Percentiles rank a stretch among this genome's conserved stretches.
Conservation (phyloP, 352 stramenopile species). For the Plasmopara halstedii region DNA sequence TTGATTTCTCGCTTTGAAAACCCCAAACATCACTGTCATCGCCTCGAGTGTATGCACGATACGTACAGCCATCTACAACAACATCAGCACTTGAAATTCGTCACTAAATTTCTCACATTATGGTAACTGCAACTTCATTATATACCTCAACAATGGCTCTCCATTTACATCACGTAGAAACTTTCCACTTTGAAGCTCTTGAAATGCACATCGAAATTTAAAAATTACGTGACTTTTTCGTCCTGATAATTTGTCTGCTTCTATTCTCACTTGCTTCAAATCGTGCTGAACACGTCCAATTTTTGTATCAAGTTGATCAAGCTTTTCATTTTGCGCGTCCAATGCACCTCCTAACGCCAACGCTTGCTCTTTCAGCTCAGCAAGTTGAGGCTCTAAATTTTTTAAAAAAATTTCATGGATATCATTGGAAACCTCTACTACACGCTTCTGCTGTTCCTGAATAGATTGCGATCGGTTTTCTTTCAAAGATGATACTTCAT, state of each 20-base stretch:
- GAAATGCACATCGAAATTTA: constrained; percentile 67
- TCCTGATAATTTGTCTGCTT: constrained; percentile 46
- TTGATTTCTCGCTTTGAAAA: constrained; percentile 66
- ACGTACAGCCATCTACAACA: constrained; percentile 50
- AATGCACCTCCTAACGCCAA: constrained; percentile 51
- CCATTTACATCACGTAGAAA: constrained; percentile 59
- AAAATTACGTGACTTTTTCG: constrained; percentile 29
- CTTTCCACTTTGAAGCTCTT: constrained; percentile 37
- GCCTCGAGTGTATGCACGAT: constrained; percentile 66
- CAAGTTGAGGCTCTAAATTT: constrained; percentile 47
- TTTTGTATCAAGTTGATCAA: constrained; percentile 56
- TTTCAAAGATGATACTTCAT: background rate
- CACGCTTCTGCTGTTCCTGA: background rate
- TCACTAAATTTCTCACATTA: background rate
- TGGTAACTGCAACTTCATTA: background rate
- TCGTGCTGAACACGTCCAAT: constrained; percentile 57
- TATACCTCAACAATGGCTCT: constrained; percentile 49
- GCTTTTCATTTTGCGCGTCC: constrained; percentile 51
- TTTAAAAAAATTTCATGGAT: constrained; percentile 40
- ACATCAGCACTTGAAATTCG: constrained; percentile 41
- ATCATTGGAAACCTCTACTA: constrained; percentile 8
- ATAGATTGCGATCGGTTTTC: background rate
- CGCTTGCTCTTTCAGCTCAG: constrained; percentile 60
- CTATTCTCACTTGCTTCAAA: constrained; percentile 61
- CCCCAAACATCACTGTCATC: constrained; percentile 74